A percentile compares a stretch with the other conserved stretches of the same genome.
phyloP scores from a whole-genome alignment of 805 yeast genomes.

The Myxozyma nipponensis region DNA sequence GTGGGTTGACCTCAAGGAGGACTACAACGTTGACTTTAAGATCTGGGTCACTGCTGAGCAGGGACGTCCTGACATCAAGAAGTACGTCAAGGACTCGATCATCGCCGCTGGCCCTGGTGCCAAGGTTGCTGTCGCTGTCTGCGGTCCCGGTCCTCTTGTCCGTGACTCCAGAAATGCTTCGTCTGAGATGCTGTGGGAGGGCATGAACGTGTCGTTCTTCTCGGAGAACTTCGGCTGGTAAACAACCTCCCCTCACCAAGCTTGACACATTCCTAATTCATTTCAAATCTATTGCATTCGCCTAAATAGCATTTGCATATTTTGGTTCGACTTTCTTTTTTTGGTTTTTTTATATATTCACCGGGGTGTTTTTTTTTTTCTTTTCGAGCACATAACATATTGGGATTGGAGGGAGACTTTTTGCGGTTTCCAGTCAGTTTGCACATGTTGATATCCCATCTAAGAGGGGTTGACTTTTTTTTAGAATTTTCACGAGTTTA shows the following conservation, averaged over 20 bases:
- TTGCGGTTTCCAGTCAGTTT: neutral
- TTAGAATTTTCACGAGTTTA: neutral
- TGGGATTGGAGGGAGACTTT: neutral
- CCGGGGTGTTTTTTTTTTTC: neutral
- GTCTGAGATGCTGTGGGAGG: conserved; percentile 32
- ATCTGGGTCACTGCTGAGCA: conserved; percentile 34
- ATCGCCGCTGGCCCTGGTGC: conserved; percentile 29
- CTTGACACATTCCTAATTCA: neutral
- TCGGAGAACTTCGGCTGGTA: conserved; percentile 37
- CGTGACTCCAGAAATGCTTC: conserved; percentile 32
- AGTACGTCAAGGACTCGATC: conserved; percentile 27
- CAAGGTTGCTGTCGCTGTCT: conserved; percentile 30
- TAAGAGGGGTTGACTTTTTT: too few species aligned
- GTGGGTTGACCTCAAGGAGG: conserved; percentile 33
- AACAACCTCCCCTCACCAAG: neutral
- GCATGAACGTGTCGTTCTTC: conserved; percentile 30
- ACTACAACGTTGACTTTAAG: conserved; percentile 29
- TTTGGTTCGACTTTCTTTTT: neutral
- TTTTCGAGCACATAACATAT: neutral
- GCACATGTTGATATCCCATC: too few species aligned
- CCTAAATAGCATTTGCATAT: neutral
- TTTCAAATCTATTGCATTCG: neutral
- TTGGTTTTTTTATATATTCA: neutral
- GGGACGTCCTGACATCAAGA: conserved; percentile 34
- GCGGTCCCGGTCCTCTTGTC: conserved; percentile 36